Base-by-base conservation (phyloP, 1,284 basidiomycete species). In the Golubevia pallescens region DNA sequence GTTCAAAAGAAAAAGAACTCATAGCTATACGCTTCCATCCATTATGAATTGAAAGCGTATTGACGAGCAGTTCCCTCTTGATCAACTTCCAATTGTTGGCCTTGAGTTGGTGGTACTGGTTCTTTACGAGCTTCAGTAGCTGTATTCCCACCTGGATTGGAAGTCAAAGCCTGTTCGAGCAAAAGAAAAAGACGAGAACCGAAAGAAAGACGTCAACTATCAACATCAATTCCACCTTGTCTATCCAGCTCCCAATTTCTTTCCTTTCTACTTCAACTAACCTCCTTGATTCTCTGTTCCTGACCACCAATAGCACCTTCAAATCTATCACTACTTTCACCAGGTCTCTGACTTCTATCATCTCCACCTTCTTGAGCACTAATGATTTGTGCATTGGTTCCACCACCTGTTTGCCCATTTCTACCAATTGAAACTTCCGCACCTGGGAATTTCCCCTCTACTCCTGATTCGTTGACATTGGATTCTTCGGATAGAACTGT, bases 361-460 rank as follows among this genome's bases (percentile, higher is more conserved):
- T 72, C 66, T 23, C 75, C 77, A 20, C 77, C 77, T 60, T 78
- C 77, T 54, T 75, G 72, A 13, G 77, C 73, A 28, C 72, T 71
- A 57, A 78, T 78, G 67, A 67, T 73, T 58, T 77, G 73, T 16
- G 73, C 68, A 64, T 73, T 75, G 52, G 70, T 75, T 38, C 77
- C 77, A 21, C 75, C 75, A 16, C 75, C 75, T 1, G 77, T 77
- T 67, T 73, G 70, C 14, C 75, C 75, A 1, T 64, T 77, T 52
- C 76, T 66, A 13, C 76, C 76, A 16, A 73, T 66, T 32, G 55
- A 60, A 60, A 78, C 71, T 3, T 66, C 57, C 5, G 73, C 77
- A 19, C 77, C 77, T 10, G 77, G 64, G 63, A 78, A 77, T 28
- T 28, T 28, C 2, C 20, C 21, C 10, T 65, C 68, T 55, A 78